phyloP scores from a whole-genome alignment of 1,284 basidiomycete genomes.

The Fomes fomentarius region DNA sequence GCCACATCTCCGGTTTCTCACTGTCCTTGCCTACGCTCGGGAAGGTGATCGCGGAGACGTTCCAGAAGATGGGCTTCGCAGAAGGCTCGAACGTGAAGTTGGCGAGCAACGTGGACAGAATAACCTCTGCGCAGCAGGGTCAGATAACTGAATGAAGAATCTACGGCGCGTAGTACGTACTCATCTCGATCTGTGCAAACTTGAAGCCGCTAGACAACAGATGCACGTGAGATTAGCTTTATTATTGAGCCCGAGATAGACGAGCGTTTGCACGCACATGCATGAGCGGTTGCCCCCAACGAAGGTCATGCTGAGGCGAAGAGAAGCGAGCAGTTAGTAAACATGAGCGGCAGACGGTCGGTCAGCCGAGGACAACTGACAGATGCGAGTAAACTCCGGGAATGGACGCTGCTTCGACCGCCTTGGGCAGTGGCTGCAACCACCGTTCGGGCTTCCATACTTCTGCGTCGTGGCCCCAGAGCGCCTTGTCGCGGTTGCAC shows the following conservation, averaged over 20 bases:
- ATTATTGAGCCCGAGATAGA: too few relatives aligned
- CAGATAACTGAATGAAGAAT: too few relatives aligned
- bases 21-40: conserved; percentile 29
- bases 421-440: conserved; percentile 25
- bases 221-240: conserved; percentile 12
- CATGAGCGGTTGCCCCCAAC: conserved; percentile 20
- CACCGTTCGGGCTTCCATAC: conserved; percentile 37
- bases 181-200: conserved; percentile 29
- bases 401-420: conserved; percentile 19
- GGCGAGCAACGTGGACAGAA: conserved; percentile 23
- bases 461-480: conserved; percentile 34
- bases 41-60: conserved; percentile 29
- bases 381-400: conserved; percentile 32
- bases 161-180: too few relatives aligned
- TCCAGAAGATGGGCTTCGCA: conserved; percentile 31
- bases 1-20: conserved; percentile 30
- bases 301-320: conserved; percentile 23
- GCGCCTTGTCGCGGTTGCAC: conserved; percentile 31
- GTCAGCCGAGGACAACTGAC: conserved; percentile 10
- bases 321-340: background rate
- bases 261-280: conserved; percentile 18
- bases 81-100: conserved; percentile 25
- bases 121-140: conserved; percentile 28
- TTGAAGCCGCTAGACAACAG: conserved; percentile 25
- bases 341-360: too few relatives aligned